Evolutionary conservation across 176 grass and related monocot species (phyloP).

Genomic region (Zoysia japonica): DNA sequence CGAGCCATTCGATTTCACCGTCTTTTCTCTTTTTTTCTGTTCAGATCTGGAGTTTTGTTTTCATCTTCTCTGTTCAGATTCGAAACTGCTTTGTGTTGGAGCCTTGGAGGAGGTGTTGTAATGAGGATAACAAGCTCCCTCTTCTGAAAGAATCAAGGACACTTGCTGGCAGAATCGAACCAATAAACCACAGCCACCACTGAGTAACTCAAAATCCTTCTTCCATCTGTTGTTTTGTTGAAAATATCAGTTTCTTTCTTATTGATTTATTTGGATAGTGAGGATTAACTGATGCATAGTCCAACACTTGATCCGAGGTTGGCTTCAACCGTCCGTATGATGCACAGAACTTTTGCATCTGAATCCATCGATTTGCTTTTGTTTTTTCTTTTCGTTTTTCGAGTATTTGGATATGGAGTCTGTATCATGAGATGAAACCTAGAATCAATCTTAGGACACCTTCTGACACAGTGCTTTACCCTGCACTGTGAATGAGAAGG

Average conservation of each 20-base stretch:
- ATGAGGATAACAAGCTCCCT: slow-evolving; percentile 98
- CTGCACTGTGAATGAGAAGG: no score
- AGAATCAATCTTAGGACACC: no score
- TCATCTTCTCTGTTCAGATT: no score
- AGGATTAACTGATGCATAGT: slow-evolving; percentile 58
- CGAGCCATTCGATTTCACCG: no score
- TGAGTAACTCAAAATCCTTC: slow-evolving; percentile 48
- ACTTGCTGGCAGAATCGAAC: slow-evolving; percentile 95
- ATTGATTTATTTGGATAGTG: slow-evolving; percentile 25
- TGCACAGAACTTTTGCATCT: slow-evolving; percentile 45
- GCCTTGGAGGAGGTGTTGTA: slow-evolving; percentile 32
- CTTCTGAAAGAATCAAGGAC: slow-evolving; percentile 79
- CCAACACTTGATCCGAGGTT: slow-evolving; percentile 75
- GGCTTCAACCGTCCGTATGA: slow-evolving; percentile 29
- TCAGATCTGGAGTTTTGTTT: no score
- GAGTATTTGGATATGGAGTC: no score
- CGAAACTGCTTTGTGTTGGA: no score
- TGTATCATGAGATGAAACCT: no score
- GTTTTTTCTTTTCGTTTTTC: no score
- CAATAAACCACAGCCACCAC: slow-evolving; percentile 59
- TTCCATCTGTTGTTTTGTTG: not conserved
- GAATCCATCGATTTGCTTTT: slow-evolving; percentile 33
- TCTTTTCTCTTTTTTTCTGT: no score
- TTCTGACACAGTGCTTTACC: no score
- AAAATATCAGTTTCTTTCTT: not conserved